Evolutionary conservation across 805 yeast genomes (phyloP), one percentile per base, ranked within the genome.

Genomic region (Metschnikowia orientalis): DNA sequence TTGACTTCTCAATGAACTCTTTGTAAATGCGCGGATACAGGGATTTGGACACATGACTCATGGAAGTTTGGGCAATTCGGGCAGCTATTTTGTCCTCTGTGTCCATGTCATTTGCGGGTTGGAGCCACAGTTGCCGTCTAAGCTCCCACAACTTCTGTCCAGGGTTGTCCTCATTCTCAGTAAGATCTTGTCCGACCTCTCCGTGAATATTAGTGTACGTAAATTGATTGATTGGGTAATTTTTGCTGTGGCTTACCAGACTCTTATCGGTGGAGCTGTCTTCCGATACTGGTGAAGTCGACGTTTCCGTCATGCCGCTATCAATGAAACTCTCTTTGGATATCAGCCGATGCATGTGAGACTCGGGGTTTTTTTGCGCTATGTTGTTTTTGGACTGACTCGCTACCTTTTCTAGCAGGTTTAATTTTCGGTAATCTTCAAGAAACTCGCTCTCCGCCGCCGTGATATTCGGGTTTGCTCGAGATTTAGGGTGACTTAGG

Each of bases 111-210:
- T 56, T 50, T 3, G 62, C 48, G n/a, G 67, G 63, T 18, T 56
- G 50, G 12, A 74, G 53, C 97, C 97, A 89, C 38, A 76, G 69
- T 6, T 61, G 54, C 36, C 95, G 70, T 37, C 87, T 75, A 28
- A 66, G 57, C 32, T 73, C 71, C 96, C 95, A 89, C 26, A 83
- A 66, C 8, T 59, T 59, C 24, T 71, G 71, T 6, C 87, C 92
- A 3, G 68, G 59, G 28, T 58, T 55, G 10, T 26, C 35, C 17
- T 25, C 26, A 8, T 16, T 34, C 19, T 18, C 27, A n/a, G 9
- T 23, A 6, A 34, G 18, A 15, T 23, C 17, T 3, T 29, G 19
- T 8, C 20, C 32, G 11, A 13, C 21, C 21, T 29, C 16, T 11
- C 21, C 32, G 17, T 11, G 8, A 6, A 13, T 18, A 8, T 29